A percentile compares a stretch with the other conserved stretches of the same genome.
phyloP scores from a whole-genome alignment of 768 basidiomycete species.

The Trametes cubensis region DNA sequence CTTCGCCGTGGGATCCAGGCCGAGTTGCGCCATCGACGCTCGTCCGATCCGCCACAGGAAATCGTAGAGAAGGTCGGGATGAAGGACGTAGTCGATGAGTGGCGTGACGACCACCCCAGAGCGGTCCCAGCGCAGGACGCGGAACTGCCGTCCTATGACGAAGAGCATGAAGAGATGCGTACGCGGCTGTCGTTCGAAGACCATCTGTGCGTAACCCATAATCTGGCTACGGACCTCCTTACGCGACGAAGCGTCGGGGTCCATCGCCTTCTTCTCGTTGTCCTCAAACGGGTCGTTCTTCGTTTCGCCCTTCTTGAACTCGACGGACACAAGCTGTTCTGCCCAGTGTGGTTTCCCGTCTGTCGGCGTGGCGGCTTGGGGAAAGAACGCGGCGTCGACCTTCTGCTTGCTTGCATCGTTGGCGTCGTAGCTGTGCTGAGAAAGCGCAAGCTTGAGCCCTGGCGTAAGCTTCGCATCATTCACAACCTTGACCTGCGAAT shows the following conservation, averaged over 20 bases:
- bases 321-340: background rate
- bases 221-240: background rate
- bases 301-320: background rate
- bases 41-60: no score
- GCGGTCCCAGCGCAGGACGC: constrained; percentile 1
- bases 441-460: background rate
- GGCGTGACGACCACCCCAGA: background rate
- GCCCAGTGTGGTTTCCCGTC: background rate
- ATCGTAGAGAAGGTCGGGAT: no score
- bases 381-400: no score
- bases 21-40: background rate
- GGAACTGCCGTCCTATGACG: background rate
- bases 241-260: background rate
- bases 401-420: no score
- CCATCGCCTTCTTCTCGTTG: background rate
- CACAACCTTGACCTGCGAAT: background rate
- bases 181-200: background rate
- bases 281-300: background rate
- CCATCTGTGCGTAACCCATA: background rate
- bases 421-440: no score
- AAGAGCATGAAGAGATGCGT: background rate
- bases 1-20: background rate
- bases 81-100: background rate
- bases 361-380: no score
- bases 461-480: background rate